Base-by-base conservation (phyloP, 371 early-diverging fungal genomes). In the Mucor mucedo region DNA sequence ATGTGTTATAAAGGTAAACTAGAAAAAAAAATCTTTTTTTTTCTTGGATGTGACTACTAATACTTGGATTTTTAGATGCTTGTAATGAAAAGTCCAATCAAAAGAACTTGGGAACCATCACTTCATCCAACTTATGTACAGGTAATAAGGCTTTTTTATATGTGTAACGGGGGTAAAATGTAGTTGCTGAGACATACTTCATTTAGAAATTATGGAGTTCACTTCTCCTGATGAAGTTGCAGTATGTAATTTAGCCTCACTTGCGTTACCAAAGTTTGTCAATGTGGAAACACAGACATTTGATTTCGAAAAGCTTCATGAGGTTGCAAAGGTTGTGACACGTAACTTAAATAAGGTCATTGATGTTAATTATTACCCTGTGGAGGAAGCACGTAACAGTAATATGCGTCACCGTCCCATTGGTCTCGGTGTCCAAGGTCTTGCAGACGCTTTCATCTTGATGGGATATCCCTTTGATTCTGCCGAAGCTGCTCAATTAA, bases 381-480 rank as follows among this genome's bases (percentile, higher is more conserved):
- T 99, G 4, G 83, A 82, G 29, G 97, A 98, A 81, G 94, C 98
- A 5, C 77, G 86, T 39, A 78, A 68, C 48, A 95, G 96, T 58
- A 99, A 99, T 84, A 79, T 93, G 82, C 92, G 94, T 60, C 96
- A 99, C 77, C 90, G 99, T 39, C 99, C 99, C 66, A 90, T 99
- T 68, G 99, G 99, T 48, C 84, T 99, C 32, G 99, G 99, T 58
- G 99, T 99, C 3, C 99, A 99, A 71, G 99, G 99, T 35, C 89
- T 99, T 41, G 99, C 99, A 10, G 99, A 99, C 84, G 91, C 97
- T 4, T 99, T 99, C 77, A 90, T 97, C 66, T 86, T 91, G 76
- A 87, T 99, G 89, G 92, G 98, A 39, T 85, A 90, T 75, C 95
- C 99, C 2, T 99, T 99, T 71, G 99, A 99, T 60, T 94, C 95